These are phyloP conservation scores for Penicillium arizonense DNA, from an alignment of 495 filamentous ascomycete species.

Conservation along the genomic window DNA sequence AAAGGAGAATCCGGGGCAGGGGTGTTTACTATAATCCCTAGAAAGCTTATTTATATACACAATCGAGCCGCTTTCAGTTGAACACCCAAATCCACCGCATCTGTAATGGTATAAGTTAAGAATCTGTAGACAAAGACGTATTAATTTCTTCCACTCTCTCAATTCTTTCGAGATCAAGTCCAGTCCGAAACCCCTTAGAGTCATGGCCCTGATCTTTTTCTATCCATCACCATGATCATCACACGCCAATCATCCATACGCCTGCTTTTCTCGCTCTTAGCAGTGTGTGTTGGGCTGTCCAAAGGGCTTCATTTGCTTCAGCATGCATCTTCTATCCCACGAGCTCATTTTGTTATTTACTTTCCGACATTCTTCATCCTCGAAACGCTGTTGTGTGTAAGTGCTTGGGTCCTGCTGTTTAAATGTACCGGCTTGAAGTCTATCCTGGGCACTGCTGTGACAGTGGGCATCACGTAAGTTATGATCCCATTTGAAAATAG, in stretches of 20 bases:
- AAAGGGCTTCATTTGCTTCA: conserved; percentile 23
- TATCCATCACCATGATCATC: conserved; percentile 12
- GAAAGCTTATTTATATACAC: no score
- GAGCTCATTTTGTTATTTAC: conserved; percentile 11
- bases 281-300: conserved; percentile 15
- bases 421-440: conserved; percentile 6
- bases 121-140: no score
- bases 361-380: conserved; percentile 25
- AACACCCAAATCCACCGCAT: no score
- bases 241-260: conserved; percentile 11
- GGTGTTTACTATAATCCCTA: no score
- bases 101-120: no score
- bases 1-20: no score
- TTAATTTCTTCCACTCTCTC: no score
- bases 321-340: conserved; percentile 15
- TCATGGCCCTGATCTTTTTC: neutral
- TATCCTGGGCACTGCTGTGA: conserved; percentile 1
- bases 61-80: no score
- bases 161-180: no score
- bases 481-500: neutral
- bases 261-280: conserved; percentile 20
- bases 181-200: no score
- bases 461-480: conserved; percentile 13
- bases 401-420: conserved; percentile 16
- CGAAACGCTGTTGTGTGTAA: conserved; percentile 12